Evolutionary conservation across 129 eudicot species (phyloP).

Genomic region (Scalesia atractyloides): DNA sequence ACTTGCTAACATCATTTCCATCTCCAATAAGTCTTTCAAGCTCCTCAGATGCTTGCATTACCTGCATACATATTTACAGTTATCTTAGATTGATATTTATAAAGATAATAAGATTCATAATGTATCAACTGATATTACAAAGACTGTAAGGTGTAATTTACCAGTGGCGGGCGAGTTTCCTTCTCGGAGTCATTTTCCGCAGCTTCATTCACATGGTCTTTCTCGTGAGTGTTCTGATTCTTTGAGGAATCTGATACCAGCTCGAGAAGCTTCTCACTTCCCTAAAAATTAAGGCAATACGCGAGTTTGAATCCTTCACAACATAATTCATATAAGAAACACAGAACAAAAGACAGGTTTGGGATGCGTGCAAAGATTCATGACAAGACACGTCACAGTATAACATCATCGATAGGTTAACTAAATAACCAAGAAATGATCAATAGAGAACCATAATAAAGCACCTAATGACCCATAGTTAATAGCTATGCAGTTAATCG

Average conservation of each 20-base stretch:
- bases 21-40: slow-evolving; percentile 61
- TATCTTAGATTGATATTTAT: neutral
- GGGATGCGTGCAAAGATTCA: neutral
- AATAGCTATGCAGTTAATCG: neutral
- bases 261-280: slow-evolving; percentile 89
- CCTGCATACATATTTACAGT: slow-evolving; percentile 38
- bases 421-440: neutral
- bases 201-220: slow-evolving; percentile 23
- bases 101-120: neutral
- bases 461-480: slow-evolving; percentile 14
- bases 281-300: slow-evolving; percentile 42
- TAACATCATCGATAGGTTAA: neutral
- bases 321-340: slow-evolving; percentile 9
- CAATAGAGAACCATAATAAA: neutral
- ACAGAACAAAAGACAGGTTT: neutral
- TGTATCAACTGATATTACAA: neutral
- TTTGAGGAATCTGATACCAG: slow-evolving; percentile 68
- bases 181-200: slow-evolving; percentile 22
- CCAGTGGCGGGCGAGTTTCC: slow-evolving; percentile 46
- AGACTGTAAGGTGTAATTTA: slow-evolving; percentile 29
- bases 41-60: slow-evolving; percentile 70
- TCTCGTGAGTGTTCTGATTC: slow-evolving; percentile 28
- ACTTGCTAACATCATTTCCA: slow-evolving; percentile 53
- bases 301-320: slow-evolving; percentile 9
- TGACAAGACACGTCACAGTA: neutral